Evolutionary conservation across 176 grass and related monocot genomes (phyloP).

Genomic region (Eragrostis curvula): DNA sequence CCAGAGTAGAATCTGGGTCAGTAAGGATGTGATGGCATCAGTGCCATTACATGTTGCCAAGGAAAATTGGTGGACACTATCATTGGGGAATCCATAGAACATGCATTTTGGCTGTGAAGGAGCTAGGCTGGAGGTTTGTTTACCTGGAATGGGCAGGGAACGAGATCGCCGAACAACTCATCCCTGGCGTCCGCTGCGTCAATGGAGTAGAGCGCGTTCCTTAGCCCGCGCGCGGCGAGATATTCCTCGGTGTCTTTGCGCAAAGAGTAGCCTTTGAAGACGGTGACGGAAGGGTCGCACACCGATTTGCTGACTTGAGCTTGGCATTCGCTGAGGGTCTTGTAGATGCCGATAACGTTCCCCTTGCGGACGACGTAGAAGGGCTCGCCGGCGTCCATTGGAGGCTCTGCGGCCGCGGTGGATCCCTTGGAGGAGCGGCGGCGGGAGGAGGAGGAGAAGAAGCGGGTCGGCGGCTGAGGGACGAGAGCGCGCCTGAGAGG

Average conservation of each 20-base stretch:
- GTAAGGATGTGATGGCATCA: neutral
- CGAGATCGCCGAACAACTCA: slow-evolving; percentile 66
- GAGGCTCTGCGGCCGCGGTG: slow-evolving; percentile 27
- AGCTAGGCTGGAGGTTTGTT: too few relatives aligned
- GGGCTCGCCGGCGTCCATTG: slow-evolving; percentile 49
- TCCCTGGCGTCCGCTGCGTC: slow-evolving; percentile 66
- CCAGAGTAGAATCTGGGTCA: too few relatives aligned
- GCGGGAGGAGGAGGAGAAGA: slow-evolving; percentile 48
- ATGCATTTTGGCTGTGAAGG: too few relatives aligned
- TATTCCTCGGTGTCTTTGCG: slow-evolving; percentile 77
- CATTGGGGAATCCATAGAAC: neutral
- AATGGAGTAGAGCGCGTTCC: slow-evolving; percentile 64
- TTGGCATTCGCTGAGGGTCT: slow-evolving; percentile 72
- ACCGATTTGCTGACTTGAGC: slow-evolving; percentile 81
- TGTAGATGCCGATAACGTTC: slow-evolving; percentile 66
- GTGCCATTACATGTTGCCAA: neutral
- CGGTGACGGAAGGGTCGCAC: slow-evolving; percentile 66
- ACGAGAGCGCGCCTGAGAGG: slow-evolving; percentile 2
- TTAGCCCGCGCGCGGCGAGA: slow-evolving; percentile 55
- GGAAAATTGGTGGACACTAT: neutral
- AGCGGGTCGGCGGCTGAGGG: slow-evolving; percentile 11
- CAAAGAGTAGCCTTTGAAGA: slow-evolving; percentile 75
- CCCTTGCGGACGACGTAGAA: slow-evolving; percentile 89
- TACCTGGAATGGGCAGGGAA: slow-evolving; percentile 85
- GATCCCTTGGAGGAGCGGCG: slow-evolving; percentile 36